Evolutionary conservation across 2,329 filamentous ascomycete genomes (phyloP), one percentile per base, ranked within the genome.

Genomic region (Claviceps maximensis): DNA sequence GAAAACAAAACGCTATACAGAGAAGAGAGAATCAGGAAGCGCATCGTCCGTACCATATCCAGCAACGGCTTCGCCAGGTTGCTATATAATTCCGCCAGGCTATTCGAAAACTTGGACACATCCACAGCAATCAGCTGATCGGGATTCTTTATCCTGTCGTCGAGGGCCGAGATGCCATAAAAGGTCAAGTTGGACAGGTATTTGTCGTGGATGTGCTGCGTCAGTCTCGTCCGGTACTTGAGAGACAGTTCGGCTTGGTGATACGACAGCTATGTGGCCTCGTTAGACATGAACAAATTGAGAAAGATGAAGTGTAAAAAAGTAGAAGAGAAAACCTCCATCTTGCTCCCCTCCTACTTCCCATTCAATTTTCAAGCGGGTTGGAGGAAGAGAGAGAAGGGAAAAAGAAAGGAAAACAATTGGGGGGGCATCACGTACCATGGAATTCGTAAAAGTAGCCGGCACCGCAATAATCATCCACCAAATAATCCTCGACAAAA

Each of bases 401-500:
- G 7, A 40, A 40, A n/a, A 40, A 40, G 7, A n/a, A 40, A 40
- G n/a, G 5, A 44, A 15, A 12, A 21, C 13, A 15, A n/a, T n/a
- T n/a, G n/a, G n/a, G n/a, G n/a, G n/a, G n/a, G n/a, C n/a, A n/a
- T n/a, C n/a, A n/a, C 80, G 68, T 69, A 93, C 87, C 93, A 98
- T 98, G 0, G 90, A 96, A 69, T 98, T 98, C 42, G 93, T 98
- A 67, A 97, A 96, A 0, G 93, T 97, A 1, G 93, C 93, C 10
- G 93, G 93, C 17, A 98, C 78, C 27, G 93, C 91, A 59, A 98
- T 93, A 53, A 91, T 68, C 93, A 98, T 98, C 93, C 93, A 98
- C 89, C 91, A 96, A 6, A 94, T 80, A 61, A 98, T 83, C 0
- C 89, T 83, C 60, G 84, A 83, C 61, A 97, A 65, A 60, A 98